Evolutionary conservation across 352 stramenopile species (phyloP), one percentile per base, ranked within the genome.

Genomic region (Phytophthora foliorum): DNA sequence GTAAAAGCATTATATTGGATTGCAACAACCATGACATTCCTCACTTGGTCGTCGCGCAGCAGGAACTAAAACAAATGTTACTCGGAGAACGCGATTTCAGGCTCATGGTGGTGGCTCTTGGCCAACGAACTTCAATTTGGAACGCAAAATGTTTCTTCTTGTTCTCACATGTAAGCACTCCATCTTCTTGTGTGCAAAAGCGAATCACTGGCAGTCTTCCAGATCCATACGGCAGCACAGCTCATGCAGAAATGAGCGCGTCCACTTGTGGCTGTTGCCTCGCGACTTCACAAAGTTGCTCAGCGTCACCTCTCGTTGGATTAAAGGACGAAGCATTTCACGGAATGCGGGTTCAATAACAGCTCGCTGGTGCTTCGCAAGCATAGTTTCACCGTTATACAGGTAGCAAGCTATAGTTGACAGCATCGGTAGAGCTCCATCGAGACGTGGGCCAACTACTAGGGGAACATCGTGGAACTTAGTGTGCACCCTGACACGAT

Each of bases 311-410:
- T 41, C 34, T 41, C 34, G 34, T 13, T 41, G 34, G 34, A 6
- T 13, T 11, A 41, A 13, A 41, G 34, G 34, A 6, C 4, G 7
- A 17, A 41, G 13, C 10, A 41, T 17, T 11, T 41, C 34, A 41
- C 7, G 34, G 34, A 14, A 41, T 41, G 34, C 3, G 17, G 34
- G 17, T 11, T 41, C 34, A 6, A 41, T 11, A 13, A 41, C 34
- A 41, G 7, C 34, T 41, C 13, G 34, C 34, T 41, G 34, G 34
- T 41, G 34, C 34, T 41, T 41, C 34, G 7, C 22, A 17, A 82
- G 24, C 55, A 62, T 69, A 6, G 74, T 78, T 19, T 84, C 74
- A 2, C 74, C 77, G 45, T 84, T 84, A 55, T 56, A 80, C 10
- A 84, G 11, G 16, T 72, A 46, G 13, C 73, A 84, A 7, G 69